Percentiles rank a stretch among this genome's conserved stretches.
phyloP scores from a whole-genome alignment of 2,329 filamentous ascomycete species.

The Exophiala calicioides region DNA sequence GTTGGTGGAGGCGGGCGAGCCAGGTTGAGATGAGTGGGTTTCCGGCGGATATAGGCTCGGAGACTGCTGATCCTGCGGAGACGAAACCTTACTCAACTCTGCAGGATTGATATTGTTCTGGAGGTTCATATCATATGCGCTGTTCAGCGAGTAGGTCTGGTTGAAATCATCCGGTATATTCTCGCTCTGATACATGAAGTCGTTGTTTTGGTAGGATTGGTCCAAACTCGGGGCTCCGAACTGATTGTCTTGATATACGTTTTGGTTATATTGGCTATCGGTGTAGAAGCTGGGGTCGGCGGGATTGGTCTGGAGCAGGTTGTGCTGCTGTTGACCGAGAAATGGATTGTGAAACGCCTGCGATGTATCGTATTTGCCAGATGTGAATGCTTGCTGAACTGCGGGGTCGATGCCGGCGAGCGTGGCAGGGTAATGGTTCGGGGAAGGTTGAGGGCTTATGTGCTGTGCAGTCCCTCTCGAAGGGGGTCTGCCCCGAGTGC shows the following conservation, averaged over 20 bases:
- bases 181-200: constrained; percentile 34
- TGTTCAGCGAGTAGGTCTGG: constrained; percentile 26
- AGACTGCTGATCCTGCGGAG: constrained; percentile 55
- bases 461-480: constrained; percentile 42
- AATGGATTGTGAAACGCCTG: constrained; percentile 38
- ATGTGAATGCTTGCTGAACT: constrained; percentile 38
- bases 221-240: constrained; percentile 35
- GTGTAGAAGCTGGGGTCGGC: constrained; percentile 21
- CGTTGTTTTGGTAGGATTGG: constrained; percentile 34
- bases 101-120: constrained; percentile 45
- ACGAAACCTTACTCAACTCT: constrained; percentile 49
- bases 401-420: constrained; percentile 42
- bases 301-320: constrained; percentile 15
- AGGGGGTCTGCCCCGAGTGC: constrained; percentile 39
- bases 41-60: constrained; percentile 59
- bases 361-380: constrained; percentile 36
- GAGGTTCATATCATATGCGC: constrained; percentile 40
- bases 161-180: constrained; percentile 41
- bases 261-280: constrained; percentile 34
- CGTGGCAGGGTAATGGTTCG: constrained; percentile 41
- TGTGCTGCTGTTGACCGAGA: constrained; percentile 36
- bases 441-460: constrained; percentile 46
- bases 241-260: constrained; percentile 33
- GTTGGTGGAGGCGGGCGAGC: constrained; percentile 58
- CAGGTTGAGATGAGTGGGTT: constrained; percentile 49